Evolutionary conservation across 257 asterid species (phyloP).

Genomic region (Mentha longifolia): DNA sequence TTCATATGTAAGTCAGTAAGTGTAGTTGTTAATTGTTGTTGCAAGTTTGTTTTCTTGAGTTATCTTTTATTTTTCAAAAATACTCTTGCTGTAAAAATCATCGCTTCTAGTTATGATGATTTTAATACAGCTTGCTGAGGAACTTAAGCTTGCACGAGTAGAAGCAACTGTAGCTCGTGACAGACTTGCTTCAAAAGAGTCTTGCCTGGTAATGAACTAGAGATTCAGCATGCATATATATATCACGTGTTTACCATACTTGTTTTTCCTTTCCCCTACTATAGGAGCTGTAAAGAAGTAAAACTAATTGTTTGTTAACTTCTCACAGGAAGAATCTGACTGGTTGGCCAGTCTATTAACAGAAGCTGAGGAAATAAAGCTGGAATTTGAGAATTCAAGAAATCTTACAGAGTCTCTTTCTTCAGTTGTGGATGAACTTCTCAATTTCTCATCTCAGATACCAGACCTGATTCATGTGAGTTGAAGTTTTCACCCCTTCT

Average conservation of each 20-base stretch:
- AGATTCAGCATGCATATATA: constrained; percentile 17
- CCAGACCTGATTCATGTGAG: constrained; percentile 61
- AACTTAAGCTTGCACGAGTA: constrained; percentile 61
- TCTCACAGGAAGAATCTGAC: constrained; percentile 65
- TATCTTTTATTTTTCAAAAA: constrained; percentile 3
- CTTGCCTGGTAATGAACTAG: constrained; percentile 44
- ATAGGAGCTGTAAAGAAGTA: constrained; percentile 14
- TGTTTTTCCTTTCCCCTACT: neutral
- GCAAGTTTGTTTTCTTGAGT: constrained; percentile 4
- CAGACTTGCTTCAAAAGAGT: constrained; percentile 50
- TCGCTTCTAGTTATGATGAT: constrained; percentile 14
- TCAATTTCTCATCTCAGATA: constrained; percentile 44
- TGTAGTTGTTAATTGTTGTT: constrained; percentile 3
- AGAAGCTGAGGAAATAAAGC: constrained; percentile 60
- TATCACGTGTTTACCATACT: constrained; percentile 11
- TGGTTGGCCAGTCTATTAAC: constrained; percentile 47
- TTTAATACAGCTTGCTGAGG: constrained; percentile 65
- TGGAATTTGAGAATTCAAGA: constrained; percentile 65
- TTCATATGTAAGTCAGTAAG: constrained; percentile 17
- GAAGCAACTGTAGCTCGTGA: constrained; percentile 68
- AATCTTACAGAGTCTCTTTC: constrained; percentile 46
- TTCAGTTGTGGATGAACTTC: constrained; percentile 65
- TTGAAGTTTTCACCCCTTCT: constrained; percentile 30
- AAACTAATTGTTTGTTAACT: constrained; percentile 32
- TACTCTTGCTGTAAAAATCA: constrained; percentile 22